Evolutionary conservation across 106 monocot genomes (phyloP).

Genomic region (Phalaenopsis aphrodite): DNA sequence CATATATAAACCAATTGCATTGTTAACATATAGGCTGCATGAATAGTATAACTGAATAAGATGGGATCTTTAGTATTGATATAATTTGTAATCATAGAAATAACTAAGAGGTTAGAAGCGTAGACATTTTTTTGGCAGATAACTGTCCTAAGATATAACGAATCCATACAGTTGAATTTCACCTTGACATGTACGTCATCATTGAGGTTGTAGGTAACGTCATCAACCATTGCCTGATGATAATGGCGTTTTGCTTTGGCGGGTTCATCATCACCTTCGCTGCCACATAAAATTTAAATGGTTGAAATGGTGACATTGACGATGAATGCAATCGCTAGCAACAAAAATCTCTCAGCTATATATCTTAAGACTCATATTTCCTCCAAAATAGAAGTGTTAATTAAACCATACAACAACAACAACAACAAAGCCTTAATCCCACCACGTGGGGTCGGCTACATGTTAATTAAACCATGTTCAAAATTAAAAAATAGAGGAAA

Average conservation of each 20-base stretch:
- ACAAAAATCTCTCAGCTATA: neutral
- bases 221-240: constrained; percentile 17
- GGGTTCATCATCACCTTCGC: neutral
- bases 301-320: neutral
- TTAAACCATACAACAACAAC: neutral
- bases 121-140: neutral
- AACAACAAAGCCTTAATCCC: too few species aligned
- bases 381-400: neutral
- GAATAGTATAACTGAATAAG: neutral
- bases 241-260: constrained; percentile 14
- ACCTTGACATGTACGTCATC: constrained; percentile 19
- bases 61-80: neutral
- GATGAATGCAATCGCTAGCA: neutral
- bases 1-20: too few species aligned
- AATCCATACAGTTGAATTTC: neutral
- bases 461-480: neutral
- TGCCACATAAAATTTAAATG: neutral
- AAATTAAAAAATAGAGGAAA: neutral
- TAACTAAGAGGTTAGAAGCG: neutral
- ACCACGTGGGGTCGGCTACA: too few species aligned
- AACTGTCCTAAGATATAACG: neutral
- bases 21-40: neutral
- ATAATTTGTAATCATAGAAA: neutral
- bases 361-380: neutral
- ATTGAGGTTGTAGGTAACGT: constrained; percentile 12